Conservation (phyloP, 257 asterid genomes). For the Petrea volubilis region DNA sequence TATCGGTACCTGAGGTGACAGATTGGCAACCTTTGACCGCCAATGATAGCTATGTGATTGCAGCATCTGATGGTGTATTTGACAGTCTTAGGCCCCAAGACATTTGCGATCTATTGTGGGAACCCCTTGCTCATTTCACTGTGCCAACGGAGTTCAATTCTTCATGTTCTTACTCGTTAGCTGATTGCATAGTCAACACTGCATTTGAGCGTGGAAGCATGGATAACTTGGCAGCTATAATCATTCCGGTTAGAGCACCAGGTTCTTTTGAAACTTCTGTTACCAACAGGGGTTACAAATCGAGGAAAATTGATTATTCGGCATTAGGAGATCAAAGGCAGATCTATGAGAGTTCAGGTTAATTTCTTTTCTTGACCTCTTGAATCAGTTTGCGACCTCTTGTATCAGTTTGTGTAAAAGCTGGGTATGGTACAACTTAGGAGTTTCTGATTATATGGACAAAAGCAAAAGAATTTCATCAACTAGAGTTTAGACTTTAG, state of each 20-base stretch:
- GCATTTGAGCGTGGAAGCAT: slow-evolving; percentile 82
- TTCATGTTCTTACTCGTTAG: slow-evolving; percentile 69
- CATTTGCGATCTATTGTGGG: slow-evolving; percentile 79
- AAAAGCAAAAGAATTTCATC: not conserved
- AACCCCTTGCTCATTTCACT: slow-evolving; percentile 50
- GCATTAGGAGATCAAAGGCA: slow-evolving; percentile 50
- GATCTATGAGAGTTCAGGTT: slow-evolving; percentile 52
- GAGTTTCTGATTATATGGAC: not conserved
- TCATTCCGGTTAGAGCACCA: slow-evolving; percentile 55
- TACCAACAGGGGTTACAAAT: slow-evolving; percentile 36
- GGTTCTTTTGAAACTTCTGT: slow-evolving; percentile 35
- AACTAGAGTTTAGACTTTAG: slow-evolving; percentile 15
- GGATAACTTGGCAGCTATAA: slow-evolving; percentile 88
- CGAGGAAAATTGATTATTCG: slow-evolving; percentile 41
- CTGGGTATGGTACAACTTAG: not conserved
- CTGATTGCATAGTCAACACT: slow-evolving; percentile 80
- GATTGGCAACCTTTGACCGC: slow-evolving; percentile 84
- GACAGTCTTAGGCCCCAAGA: slow-evolving; percentile 88
- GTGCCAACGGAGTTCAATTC: slow-evolving; percentile 43
- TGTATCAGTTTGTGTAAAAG: not conserved
- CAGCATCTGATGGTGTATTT: slow-evolving; percentile 92
- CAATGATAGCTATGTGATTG: slow-evolving; percentile 86
- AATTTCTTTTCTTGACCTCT: slow-evolving; percentile 28
- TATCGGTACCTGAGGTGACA: slow-evolving; percentile 95
- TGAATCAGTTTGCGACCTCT: slow-evolving; percentile 16